phyloP scores from a whole-genome alignment of 345 rosid species.

The Trapa bicornis region DNA sequence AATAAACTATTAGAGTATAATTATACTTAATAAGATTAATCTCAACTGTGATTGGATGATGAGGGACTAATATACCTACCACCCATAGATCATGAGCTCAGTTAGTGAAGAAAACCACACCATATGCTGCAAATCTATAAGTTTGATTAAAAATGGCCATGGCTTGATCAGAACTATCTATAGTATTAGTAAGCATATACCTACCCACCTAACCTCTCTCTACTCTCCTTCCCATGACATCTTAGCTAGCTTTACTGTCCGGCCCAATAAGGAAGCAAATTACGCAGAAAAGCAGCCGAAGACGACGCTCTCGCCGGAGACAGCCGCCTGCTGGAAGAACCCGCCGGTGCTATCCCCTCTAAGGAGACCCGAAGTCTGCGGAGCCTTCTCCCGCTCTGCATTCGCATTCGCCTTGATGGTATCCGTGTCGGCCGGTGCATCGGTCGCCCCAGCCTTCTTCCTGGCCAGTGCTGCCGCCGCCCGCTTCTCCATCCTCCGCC shows the following conservation, averaged over 20 bases:
- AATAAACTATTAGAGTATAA: too few relatives aligned
- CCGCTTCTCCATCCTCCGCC: conserved; percentile 42
- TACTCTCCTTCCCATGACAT: not conserved
- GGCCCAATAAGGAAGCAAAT: not conserved
- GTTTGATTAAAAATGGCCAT: too few relatives aligned
- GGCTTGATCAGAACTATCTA: too few relatives aligned
- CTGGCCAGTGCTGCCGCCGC: conserved; percentile 19
- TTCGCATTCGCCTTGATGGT: not conserved
- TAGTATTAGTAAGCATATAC: too few relatives aligned
- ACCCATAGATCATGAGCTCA: too few relatives aligned
- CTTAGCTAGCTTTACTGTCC: not conserved
- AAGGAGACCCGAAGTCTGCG: not conserved
- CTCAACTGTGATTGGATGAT: too few relatives aligned
- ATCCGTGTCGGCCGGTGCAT: not conserved
- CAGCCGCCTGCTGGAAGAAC: not conserved
- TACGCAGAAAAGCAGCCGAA: conserved; percentile 11
- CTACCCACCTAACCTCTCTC: not conserved
- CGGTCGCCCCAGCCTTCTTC: conserved; percentile 1
- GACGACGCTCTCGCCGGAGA: conserved; percentile 4
- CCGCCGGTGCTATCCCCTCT: not conserved
- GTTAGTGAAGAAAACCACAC: too few relatives aligned
- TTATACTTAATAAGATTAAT: too few relatives aligned
- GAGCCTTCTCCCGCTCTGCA: too few relatives aligned
- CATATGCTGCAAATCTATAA: too few relatives aligned
- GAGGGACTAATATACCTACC: too few relatives aligned